Percentiles rank a stretch among this genome's conserved stretches.
Conservation (phyloP, 345 rosid species). For the Pseudoturritis turrita region DNA sequence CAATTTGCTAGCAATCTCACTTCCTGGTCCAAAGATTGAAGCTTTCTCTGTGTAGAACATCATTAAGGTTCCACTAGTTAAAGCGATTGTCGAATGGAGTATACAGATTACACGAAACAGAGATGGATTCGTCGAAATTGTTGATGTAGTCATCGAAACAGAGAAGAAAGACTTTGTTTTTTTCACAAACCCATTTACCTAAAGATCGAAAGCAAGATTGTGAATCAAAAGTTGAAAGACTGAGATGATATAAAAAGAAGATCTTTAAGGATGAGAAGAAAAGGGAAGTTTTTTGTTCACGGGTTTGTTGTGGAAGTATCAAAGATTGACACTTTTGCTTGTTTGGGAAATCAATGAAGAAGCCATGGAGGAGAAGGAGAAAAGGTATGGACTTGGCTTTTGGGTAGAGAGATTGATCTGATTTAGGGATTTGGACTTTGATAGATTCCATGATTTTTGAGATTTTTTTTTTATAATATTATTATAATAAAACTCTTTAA, state of each 20-base stretch:
- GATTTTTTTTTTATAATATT: constrained; percentile 6
- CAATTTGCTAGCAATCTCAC: constrained; percentile 55
- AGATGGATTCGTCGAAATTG: constrained; percentile 28
- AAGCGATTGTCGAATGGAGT: constrained; percentile 70
- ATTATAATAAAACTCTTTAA: not conserved
- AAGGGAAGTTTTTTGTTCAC: constrained; percentile 1
- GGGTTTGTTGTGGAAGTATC: not conserved
- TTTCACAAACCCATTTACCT: too few species aligned
- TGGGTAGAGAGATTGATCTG: constrained; percentile 19
- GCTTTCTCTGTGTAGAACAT: constrained; percentile 72
- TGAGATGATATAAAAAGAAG: not conserved
- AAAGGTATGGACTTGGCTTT: constrained; percentile 25
- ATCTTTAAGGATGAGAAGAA: not conserved
- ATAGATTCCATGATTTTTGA: constrained; percentile 30
- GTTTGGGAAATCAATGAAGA: constrained; percentile 18
- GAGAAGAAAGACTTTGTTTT: not conserved
- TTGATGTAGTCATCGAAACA: not conserved
- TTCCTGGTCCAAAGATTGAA: constrained; percentile 55
- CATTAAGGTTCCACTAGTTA: constrained; percentile 68
- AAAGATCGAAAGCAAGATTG: too few species aligned
- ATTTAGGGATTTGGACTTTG: constrained; percentile 34
- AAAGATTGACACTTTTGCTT: not conserved
- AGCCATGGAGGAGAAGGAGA: constrained; percentile 23
- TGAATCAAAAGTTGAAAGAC: not conserved
- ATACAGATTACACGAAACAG: constrained; percentile 42